Conservation (phyloP, 1,284 basidiomycete species). For the Volvariella volvacea region DNA sequence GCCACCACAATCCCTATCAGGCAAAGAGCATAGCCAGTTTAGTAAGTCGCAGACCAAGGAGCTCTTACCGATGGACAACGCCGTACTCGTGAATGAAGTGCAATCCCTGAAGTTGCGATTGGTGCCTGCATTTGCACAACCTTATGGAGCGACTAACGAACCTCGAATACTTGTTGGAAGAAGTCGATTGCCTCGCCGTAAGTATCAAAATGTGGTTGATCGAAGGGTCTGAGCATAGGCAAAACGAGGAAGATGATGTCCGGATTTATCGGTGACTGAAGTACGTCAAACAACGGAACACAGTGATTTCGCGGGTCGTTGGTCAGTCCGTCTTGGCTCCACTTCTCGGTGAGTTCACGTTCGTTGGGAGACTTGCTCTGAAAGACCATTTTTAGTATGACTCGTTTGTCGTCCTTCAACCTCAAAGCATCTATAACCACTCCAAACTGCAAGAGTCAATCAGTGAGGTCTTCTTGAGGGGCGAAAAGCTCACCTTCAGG, state of each 20-base stretch:
- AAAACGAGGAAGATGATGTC: constrained; percentile 21
- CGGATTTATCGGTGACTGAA: constrained; percentile 17
- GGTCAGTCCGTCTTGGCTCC: constrained; percentile 9
- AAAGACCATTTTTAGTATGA: neutral
- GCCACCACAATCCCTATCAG: neutral
- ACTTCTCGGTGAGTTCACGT: constrained; percentile 12
- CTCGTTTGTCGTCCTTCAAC: constrained; percentile 4
- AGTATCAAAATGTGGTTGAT: constrained; percentile 1
- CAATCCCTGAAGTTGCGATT: neutral
- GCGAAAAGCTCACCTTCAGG: neutral
- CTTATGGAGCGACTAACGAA: neutral
- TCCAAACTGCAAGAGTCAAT: too few species aligned
- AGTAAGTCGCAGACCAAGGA: neutral
- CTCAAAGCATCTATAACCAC: constrained; percentile 4
- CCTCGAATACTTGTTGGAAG: neutral
- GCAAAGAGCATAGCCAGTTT: too few species aligned
- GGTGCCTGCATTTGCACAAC: too few species aligned
- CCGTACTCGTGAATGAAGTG: neutral
- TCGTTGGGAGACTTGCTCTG: neutral
- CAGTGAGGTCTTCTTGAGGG: too few species aligned
- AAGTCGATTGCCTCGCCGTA: neutral
- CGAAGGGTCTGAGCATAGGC: constrained; percentile 18
- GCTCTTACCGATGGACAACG: neutral
- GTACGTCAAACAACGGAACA: constrained; percentile 25
- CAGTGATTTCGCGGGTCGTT: constrained; percentile 27